Conservation (phyloP, 768 basidiomycete genomes). For the Suillus subluteus region DNA sequence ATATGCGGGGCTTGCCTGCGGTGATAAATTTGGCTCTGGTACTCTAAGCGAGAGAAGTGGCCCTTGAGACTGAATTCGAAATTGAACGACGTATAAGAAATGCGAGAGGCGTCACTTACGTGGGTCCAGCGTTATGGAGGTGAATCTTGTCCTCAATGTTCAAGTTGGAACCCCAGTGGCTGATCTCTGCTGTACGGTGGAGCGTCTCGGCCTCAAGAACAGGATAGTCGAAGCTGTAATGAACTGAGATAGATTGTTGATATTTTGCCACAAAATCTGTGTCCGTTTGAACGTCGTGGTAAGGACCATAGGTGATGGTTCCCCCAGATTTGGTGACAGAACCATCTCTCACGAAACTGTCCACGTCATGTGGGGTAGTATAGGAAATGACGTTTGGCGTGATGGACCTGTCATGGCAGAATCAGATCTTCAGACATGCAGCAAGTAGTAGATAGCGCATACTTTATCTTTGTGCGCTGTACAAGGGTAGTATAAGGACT, state of each 20-base stretch:
- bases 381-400: constrained; percentile 72
- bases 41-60: constrained; percentile 89
- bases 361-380: constrained; percentile 65
- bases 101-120: constrained; percentile 52
- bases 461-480: constrained; percentile 90
- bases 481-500: constrained; percentile 83
- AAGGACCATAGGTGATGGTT: constrained; percentile 89
- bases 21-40: constrained; percentile 78
- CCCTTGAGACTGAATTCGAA: constrained; percentile 75
- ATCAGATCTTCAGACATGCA: constrained; percentile 13
- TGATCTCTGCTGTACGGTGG: constrained; percentile 83
- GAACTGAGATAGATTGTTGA: constrained; percentile 71
- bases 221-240: constrained; percentile 84
- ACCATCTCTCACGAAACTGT: constrained; percentile 61
- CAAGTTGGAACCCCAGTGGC: constrained; percentile 95
- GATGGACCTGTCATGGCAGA: constrained; percentile 54
- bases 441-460: constrained; percentile 28
- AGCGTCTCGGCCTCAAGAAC: constrained; percentile 76
- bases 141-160: constrained; percentile 89
- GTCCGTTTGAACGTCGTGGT: constrained; percentile 71
- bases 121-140: constrained; percentile 88
- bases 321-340: constrained; percentile 74
- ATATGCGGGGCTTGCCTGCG: constrained; percentile 69
- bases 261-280: constrained; percentile 59
- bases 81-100: constrained; percentile 12